Evolutionary conservation across 768 basidiomycete genomes (phyloP).

Genomic region (Russula compacta): DNA sequence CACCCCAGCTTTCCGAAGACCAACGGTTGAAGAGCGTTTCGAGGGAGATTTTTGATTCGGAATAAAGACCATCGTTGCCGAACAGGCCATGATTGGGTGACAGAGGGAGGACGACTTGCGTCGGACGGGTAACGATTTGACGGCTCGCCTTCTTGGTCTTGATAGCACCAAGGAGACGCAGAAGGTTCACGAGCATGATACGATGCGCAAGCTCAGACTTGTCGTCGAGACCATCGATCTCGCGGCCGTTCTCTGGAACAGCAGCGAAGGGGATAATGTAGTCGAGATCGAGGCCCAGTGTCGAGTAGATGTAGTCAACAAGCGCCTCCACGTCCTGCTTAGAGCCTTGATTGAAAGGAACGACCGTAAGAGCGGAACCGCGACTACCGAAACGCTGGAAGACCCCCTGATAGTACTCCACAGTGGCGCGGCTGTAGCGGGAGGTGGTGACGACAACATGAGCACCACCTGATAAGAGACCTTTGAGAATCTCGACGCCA

Average conservation of each 20-base stretch:
- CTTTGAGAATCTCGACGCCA: conserved; percentile 95
- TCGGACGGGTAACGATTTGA: conserved; percentile 94
- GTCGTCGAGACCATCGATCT: conserved; percentile 96
- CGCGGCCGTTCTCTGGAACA: conserved; percentile 96
- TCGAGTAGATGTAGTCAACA: conserved; percentile 96
- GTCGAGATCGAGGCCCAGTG: conserved; percentile 92
- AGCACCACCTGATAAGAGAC: conserved; percentile 90
- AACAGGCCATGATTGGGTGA: conserved; percentile 98
- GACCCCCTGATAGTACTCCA: conserved; percentile 97
- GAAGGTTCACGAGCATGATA: conserved; percentile 96
- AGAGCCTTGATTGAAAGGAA: conserved; percentile 98
- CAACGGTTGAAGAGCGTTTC: conserved; percentile 98
- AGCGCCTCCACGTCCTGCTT: conserved; percentile 98
- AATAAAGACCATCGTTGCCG: conserved; percentile 96
- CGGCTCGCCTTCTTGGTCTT: conserved; percentile 97
- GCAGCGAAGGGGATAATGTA: conserved; percentile 99
- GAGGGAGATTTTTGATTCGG: conserved; percentile 95
- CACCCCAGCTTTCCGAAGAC: conserved; percentile 98
- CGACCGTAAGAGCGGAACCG: conserved; percentile 94
- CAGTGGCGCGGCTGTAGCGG: conserved; percentile 89
- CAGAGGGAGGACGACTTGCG: conserved; percentile 94
- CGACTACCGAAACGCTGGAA: conserved; percentile 93
- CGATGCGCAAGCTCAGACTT: conserved; percentile 96
- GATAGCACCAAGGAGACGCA: conserved; percentile 93
- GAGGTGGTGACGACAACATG: conserved; percentile 98